Conservation (phyloP, 2,329 filamentous ascomycete species). For the Aspergillus sp. region DNA sequence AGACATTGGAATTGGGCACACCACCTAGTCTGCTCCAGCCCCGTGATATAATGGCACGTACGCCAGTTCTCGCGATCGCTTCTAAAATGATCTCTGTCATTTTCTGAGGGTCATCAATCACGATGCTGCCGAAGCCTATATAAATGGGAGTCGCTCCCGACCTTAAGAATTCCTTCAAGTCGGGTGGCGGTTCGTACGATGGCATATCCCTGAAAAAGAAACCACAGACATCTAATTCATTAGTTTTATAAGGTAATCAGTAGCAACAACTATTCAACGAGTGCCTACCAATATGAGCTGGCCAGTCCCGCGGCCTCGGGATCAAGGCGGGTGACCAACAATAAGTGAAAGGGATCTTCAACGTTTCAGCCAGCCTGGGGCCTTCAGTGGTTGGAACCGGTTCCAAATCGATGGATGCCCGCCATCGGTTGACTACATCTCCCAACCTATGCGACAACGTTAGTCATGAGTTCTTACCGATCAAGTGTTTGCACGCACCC, state of each 20-base stretch:
- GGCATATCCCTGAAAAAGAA: conserved; percentile 48
- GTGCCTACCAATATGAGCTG: conserved; percentile 35
- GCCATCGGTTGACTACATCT: conserved; percentile 51
- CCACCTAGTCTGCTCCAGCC: conserved; percentile 55
- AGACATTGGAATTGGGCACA: conserved; percentile 40
- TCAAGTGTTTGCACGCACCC: conserved; percentile 33
- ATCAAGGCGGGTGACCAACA: conserved; percentile 49
- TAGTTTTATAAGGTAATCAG: neutral
- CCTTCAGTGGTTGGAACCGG: conserved; percentile 40
- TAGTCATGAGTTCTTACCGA: neutral
- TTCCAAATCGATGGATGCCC: conserved; percentile 44
- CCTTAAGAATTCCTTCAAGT: conserved; percentile 47
- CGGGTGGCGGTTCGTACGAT: conserved; percentile 43
- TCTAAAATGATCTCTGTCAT: conserved; percentile 51
- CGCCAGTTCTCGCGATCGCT: conserved; percentile 50
- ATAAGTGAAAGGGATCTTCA: conserved; percentile 48
- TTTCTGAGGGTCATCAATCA: conserved; percentile 52
- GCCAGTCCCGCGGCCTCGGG: conserved; percentile 46
- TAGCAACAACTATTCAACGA: too few relatives aligned
- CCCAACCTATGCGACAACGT: conserved; percentile 33
- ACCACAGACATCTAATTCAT: conserved; percentile 42
- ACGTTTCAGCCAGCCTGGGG: conserved; percentile 36
- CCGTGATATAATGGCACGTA: conserved; percentile 56
- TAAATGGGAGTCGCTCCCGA: conserved; percentile 55
- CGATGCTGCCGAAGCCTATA: conserved; percentile 60